Conservation (phyloP, 768 basidiomycete species). For the Suillus luteus region DNA sequence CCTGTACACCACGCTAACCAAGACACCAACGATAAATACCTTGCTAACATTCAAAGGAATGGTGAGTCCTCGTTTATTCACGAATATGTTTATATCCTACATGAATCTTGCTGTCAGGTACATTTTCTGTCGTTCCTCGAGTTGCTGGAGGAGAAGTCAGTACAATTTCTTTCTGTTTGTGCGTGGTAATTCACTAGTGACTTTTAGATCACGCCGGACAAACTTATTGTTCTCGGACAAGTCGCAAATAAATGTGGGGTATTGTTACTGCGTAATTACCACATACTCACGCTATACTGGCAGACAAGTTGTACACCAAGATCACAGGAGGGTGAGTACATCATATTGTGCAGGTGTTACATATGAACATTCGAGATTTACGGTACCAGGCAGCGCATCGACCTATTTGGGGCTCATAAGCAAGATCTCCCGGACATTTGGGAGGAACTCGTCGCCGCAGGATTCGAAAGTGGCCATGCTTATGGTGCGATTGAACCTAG, state of each 20-base stretch:
- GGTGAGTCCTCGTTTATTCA: slow-evolving; percentile 32
- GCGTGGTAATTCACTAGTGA: not conserved
- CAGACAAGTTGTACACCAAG: slow-evolving; percentile 63
- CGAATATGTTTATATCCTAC: not conserved
- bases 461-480: slow-evolving; percentile 77
- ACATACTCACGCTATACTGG: not conserved
- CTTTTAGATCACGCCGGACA: slow-evolving; percentile 56
- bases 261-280: not conserved
- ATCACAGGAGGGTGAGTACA: slow-evolving; percentile 42
- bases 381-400: slow-evolving; percentile 56
- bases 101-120: slow-evolving; percentile 34
- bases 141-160: slow-evolving; percentile 66
- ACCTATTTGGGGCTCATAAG: slow-evolving; percentile 71
- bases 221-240: slow-evolving; percentile 61
- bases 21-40: slow-evolving; percentile 69
- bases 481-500: slow-evolving; percentile 50
- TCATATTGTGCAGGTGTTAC: not conserved
- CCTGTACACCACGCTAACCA: slow-evolving; percentile 67
- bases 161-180: not conserved
- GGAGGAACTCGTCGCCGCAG: slow-evolving; percentile 63
- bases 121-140: slow-evolving; percentile 73
- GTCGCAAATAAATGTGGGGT: slow-evolving; percentile 63
- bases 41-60: slow-evolving; percentile 74
- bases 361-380: slow-evolving; percentile 6
- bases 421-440: slow-evolving; percentile 69